Base-by-base conservation (phyloP, 768 basidiomycete species). In the Pluteus cervinus region DNA sequence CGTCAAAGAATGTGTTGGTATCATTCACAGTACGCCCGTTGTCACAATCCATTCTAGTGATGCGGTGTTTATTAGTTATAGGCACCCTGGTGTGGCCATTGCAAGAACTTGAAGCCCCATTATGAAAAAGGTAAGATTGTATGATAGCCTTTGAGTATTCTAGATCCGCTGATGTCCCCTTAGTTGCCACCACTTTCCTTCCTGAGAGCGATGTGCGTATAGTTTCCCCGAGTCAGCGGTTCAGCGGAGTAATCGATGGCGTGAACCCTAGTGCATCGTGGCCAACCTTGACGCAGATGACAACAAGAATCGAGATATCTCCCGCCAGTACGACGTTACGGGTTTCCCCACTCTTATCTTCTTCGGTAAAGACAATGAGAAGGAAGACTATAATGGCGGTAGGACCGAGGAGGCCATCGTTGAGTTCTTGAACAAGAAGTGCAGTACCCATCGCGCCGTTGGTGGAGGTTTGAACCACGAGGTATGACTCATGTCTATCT, bases 261-360 rank as follows among this genome's bases (percentile, higher is more conserved):
- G 9, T 24, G 26, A 22, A 42, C 32, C 33, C 37, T n/a, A 91
- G 88, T 92, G 89, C 54, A 61, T 94, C 39, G 76, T 99, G 39
- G 92, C 90, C 20, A 90, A 94, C 59, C 62, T 97, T 42, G 81
- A 98, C 60, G 91, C 85, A 15, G 91, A 98, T 56, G 85, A 86
- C 25, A 70, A 79, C 43, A 69, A 69, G 57, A 94, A 96, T 70
- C 72, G 73, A 48, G 74, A 71, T 15, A 60, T 96, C 36, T 79
- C 82, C 7, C 45, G 55, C 24, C 75, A 77, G 55, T 92, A 92
- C 52, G 85, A 69, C 4, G 75, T 99, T 40, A 51, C 58, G 14
- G 76, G 81, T 42, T 99, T 79, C 78, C 96, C 96, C 0, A 98
- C 93, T 14, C 78, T 99, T 69, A 93, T 90, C 60, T 93, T 93